phyloP scores from a whole-genome alignment of 371 early-diverging fungal genomes.

The Mucor racemosus region DNA sequence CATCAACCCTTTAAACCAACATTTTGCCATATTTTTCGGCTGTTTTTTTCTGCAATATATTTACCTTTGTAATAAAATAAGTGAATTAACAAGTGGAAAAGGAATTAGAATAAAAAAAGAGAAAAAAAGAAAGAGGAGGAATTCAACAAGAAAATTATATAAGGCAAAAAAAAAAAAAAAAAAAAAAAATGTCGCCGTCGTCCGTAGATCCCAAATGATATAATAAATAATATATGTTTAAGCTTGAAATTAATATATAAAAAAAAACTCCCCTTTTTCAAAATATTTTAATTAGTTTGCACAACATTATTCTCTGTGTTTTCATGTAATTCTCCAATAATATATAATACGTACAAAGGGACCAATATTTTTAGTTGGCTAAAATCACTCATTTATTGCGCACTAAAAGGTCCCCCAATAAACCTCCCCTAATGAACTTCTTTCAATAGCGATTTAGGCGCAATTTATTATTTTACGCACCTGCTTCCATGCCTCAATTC shows the following conservation, averaged over 20 bases:
- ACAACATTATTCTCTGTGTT: slow-evolving; percentile 13
- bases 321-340: neutral
- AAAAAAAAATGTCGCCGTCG: slow-evolving; percentile 8
- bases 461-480: slow-evolving; percentile 12
- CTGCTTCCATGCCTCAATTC: slow-evolving; percentile 3
- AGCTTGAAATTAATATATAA: neutral
- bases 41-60: too few relatives aligned
- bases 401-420: slow-evolving; percentile 11
- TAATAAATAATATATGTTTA: neutral
- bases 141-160: too few relatives aligned
- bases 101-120: too few relatives aligned
- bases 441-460: slow-evolving; percentile 32
- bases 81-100: too few relatives aligned
- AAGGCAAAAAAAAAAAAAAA: neutral
- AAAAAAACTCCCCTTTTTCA: neutral
- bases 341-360: neutral
- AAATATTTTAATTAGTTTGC: slow-evolving; percentile 19
- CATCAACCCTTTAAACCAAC: too few relatives aligned
- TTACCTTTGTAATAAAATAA: too few relatives aligned
- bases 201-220: neutral
- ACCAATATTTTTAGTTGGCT: slow-evolving; percentile 8
- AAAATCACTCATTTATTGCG: slow-evolving; percentile 22
- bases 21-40: too few relatives aligned
- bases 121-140: too few relatives aligned
- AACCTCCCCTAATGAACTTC: slow-evolving; percentile 17